Evolutionary conservation across 202 grass and related monocot genomes (phyloP).

Genomic region (Zoysia matrella): DNA sequence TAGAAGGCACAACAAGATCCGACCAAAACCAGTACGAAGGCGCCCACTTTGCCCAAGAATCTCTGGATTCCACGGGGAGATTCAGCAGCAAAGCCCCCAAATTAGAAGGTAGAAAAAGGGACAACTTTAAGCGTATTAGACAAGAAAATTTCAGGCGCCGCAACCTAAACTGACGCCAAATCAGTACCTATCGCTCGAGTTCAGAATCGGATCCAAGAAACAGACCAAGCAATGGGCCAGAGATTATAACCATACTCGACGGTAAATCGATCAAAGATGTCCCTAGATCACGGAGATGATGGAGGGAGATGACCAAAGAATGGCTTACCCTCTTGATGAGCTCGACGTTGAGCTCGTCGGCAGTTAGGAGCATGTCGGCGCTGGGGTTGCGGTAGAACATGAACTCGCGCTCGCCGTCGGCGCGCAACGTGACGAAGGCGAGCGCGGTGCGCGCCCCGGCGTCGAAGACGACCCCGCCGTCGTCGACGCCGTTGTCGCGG

Average conservation of each 20-base stretch:
- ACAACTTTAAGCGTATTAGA: constrained; percentile 42
- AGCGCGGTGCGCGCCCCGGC: no score
- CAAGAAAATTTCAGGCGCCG: constrained; percentile 26
- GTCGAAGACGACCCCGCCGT: no score
- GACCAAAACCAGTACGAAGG: no score
- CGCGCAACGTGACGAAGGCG: no score
- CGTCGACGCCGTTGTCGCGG: no score
- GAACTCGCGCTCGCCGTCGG: no score
- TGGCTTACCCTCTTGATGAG: constrained; percentile 58
- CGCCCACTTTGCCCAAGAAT: constrained; percentile 36
- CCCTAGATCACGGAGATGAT: constrained; percentile 37
- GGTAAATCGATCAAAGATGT: constrained; percentile 24
- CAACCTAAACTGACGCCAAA: constrained; percentile 46
- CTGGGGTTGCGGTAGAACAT: no score
- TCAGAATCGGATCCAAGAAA: constrained; percentile 39
- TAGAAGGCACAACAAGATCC: no score
- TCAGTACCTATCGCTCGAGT: constrained; percentile 27
- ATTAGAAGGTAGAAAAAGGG: constrained; percentile 46
- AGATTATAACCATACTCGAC: neutral
- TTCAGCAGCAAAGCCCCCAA: constrained; percentile 45
- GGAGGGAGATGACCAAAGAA: constrained; percentile 1
- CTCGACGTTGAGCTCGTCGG: no score
- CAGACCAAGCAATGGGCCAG: constrained; percentile 16
- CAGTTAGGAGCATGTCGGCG: no score
- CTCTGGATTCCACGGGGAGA: constrained; percentile 56